Percentiles rank a stretch among this genome's conserved stretches.
These are phyloP conservation scores for Hirsutella minnesotensis DNA, from an alignment of 2,329 filamentous ascomycete genomes.

Conservation along the genomic window DNA sequence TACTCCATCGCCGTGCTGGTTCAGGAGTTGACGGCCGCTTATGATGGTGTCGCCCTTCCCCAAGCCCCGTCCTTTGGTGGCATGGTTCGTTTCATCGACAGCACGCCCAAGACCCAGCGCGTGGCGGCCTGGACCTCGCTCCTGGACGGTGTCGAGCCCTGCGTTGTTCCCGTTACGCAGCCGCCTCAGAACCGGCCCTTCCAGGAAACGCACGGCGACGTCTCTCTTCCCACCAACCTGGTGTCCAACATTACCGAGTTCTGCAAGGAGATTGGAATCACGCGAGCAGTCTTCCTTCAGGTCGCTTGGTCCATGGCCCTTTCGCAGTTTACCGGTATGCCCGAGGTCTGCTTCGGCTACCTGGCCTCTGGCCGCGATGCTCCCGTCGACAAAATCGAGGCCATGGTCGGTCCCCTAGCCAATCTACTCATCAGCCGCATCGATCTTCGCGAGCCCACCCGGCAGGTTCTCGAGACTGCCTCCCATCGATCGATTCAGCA, in stretches of 20 bases:
- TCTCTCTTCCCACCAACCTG: slow-evolving; percentile 1
- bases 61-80: not conserved
- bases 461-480: slow-evolving; percentile 27
- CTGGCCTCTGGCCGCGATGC: slow-evolving; percentile 40
- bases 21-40: slow-evolving; percentile 14
- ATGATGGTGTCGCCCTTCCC: slow-evolving; percentile 8
- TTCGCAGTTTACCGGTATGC: slow-evolving; percentile 30
- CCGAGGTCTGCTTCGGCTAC: slow-evolving; percentile 41
- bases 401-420: slow-evolving; percentile 39
- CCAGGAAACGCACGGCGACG: not conserved
- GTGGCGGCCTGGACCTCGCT: slow-evolving; percentile 5
- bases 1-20: slow-evolving; percentile 16
- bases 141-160: slow-evolving; percentile 4
- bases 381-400: slow-evolving; percentile 32
- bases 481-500: slow-evolving; percentile 34
- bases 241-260: slow-evolving; percentile 10
- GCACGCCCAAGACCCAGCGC: slow-evolving; percentile 1
- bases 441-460: slow-evolving; percentile 12
- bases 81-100: slow-evolving; percentile 2
- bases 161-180: slow-evolving; percentile 3
- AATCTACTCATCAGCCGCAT: slow-evolving; percentile 42
- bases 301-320: slow-evolving; percentile 39
- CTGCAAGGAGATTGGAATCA: slow-evolving; percentile 28
- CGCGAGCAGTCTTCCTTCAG: slow-evolving; percentile 36
- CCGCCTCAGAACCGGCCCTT: not conserved